Conservation (phyloP, 257 asterid genomes). For the Ajuga chamaepitys region DNA sequence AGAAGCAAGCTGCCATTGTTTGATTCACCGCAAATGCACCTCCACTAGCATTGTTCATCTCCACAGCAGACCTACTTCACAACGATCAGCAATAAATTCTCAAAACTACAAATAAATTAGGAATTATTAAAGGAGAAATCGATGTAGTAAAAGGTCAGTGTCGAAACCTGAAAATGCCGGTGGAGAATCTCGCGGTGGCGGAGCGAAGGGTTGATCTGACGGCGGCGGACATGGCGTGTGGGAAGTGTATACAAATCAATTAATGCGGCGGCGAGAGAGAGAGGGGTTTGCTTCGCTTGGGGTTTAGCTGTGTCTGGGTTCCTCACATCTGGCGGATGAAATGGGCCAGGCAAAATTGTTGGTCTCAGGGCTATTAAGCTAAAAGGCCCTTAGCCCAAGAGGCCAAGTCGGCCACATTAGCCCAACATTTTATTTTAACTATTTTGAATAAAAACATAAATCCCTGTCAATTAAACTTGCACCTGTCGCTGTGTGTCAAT, state of each 20-base stretch:
- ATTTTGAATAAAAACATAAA: too few species aligned
- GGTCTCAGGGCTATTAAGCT: too few species aligned
- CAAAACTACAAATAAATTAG: background rate
- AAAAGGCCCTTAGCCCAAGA: too few species aligned
- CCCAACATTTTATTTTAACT: too few species aligned
- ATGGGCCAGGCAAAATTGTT: background rate
- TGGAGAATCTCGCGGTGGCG: slow-evolving; percentile 1
- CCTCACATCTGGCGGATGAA: background rate
- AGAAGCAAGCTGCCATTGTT: background rate
- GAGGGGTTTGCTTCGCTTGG: background rate
- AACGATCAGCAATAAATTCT: background rate
- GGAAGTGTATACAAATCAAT: background rate
- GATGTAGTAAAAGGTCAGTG: too few species aligned
- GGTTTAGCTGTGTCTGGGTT: background rate
- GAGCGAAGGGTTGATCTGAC: slow-evolving; percentile 13
- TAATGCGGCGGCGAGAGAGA: background rate
- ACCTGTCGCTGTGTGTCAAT: too few species aligned
- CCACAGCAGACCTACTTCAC: slow-evolving; percentile 9
- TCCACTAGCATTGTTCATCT: background rate
- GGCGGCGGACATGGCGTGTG: slow-evolving; percentile 9
- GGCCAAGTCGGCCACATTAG: too few species aligned
- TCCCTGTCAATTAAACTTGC: too few species aligned
- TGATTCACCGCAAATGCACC: background rate
- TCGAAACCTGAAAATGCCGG: slow-evolving; percentile 10
- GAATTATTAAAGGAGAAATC: background rate